Evolutionary conservation across 768 basidiomycete species (phyloP), one percentile per base, ranked within the genome.

Genomic region (Lactarius hengduanensis): DNA sequence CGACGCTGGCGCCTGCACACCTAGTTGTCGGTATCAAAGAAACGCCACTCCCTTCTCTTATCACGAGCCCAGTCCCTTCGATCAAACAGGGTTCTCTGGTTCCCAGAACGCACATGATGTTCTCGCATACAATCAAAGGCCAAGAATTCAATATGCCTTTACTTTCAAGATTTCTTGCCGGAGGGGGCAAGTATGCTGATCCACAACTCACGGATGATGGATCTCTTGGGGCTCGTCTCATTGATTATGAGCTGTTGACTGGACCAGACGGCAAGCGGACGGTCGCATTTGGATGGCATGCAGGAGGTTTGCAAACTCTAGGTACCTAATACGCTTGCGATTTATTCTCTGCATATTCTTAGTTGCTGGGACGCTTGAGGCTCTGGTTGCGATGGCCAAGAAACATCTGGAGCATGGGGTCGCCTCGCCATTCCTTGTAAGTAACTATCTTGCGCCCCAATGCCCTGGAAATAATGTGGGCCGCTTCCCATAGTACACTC

Each of bases 231-330:
- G 83, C 87, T 1, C 79, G 83, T 2, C 76, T 96, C 16, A 82
- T 97, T 61, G 95, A 97, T 75, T 95, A 92, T 71, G 95, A 97
- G 72, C 83, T 95, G 3, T 77, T 97, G 30, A 89, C 85, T 2
- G 83, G 78, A 28, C 67, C 74, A 5, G 77, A 79, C 30, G 90
- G 88, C 4, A 90, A 90, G 74, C 80, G 95, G 26, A 90, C 89
- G 0, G 92, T 95, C 20, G 94, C 89, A 0, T 96, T 97, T 78
- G 95, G 94, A 1, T 94, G 88, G 87, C 93, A 89, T 71, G 95
- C 95, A 0, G 95, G 95, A 76, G 90, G 92, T 92, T 65, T 59
- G 84, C 71, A 30, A 26, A 36, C 0, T 57, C 10, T 43, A 13
- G n/a, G 38, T 7, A n/a, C 34, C 32, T 26, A 26, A 41, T 61